Evolutionary conservation across 768 basidiomycete species (phyloP), one percentile per base, ranked within the genome.

Genomic region (Lyophyllum shimeji): DNA sequence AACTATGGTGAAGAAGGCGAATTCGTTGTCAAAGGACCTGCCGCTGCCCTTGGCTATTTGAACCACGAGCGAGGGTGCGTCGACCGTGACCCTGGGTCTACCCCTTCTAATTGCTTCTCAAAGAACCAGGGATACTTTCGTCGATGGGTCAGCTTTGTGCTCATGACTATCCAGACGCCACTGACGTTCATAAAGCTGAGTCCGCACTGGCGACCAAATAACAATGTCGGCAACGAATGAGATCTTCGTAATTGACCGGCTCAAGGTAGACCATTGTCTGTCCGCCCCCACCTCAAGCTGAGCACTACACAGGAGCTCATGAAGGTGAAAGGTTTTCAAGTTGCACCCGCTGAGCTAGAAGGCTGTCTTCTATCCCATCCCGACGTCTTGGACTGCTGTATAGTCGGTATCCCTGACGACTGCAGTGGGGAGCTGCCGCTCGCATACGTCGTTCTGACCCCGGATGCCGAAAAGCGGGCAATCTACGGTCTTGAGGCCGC

Each of bases 321-420:
- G 64, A 89, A 89, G 67, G 83, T 85, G 31, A 77, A 70, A 55
- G 88, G 86, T 4, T 82, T 82, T 58, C 87, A 88, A 56, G 74
- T 76, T 12, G 70, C 74, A 6, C 74, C 74, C 2, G 72, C 87
- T 2, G 86, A 87, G 55, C 70, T 87, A 12, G 86, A 88, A 64
- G 86, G 72, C 18, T 71, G 71, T 50, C 62, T 77, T 7, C 63
- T 76, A 15, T 66, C 65, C 9, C 83, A 87, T 66, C 73, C 80
- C 2, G 80, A 83, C 60, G 74, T 87, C 20, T 69, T 73, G 2
- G 87, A 87, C 56, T 76, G 73, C 4, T 85, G 85, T 55, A 85
- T 89, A 7, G 76, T 89, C n/a, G 80, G 84, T 0, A 59, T 84
- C 24, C 77, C 76, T 3, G 80, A 89, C 60, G 82, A 83, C 0